Evolutionary conservation across 192 early-diverging fungal genomes (phyloP).

Genomic region (Tieghemiomyces parasiticus): DNA sequence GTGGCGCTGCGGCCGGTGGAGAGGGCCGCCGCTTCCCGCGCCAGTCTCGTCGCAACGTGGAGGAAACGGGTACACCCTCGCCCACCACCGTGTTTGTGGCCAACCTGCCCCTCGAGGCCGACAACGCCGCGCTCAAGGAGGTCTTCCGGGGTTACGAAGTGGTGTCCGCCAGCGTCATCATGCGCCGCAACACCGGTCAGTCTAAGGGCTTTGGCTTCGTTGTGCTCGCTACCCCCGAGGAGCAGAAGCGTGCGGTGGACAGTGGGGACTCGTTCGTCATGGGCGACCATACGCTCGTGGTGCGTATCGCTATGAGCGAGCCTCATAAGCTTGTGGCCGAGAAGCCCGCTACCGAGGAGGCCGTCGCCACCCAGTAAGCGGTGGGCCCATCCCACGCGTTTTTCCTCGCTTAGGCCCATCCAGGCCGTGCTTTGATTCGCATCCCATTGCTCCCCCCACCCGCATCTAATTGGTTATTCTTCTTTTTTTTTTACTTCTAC

Average conservation of each 20-base stretch:
- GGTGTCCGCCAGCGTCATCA: slow-evolving; percentile 58
- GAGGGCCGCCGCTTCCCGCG: slow-evolving; percentile 8
- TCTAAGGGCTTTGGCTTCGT: slow-evolving; percentile 95
- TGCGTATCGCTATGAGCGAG: slow-evolving; percentile 44
- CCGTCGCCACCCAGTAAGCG: too few species aligned
- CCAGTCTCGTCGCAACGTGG: not conserved
- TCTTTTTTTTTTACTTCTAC: too few species aligned
- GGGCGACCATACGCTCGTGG: slow-evolving; percentile 50
- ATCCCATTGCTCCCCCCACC: too few species aligned
- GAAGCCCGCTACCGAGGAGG: not conserved
- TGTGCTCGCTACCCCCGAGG: slow-evolving; percentile 55
- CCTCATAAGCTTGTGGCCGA: slow-evolving; percentile 15
- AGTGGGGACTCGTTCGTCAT: slow-evolving; percentile 38
- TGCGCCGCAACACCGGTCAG: slow-evolving; percentile 39
- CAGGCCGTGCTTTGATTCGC: too few species aligned
- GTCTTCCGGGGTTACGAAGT: slow-evolving; percentile 64
- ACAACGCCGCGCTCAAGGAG: slow-evolving; percentile 48
- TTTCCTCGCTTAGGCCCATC: too few species aligned
- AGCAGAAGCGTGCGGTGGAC: slow-evolving; percentile 60
- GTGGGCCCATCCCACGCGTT: too few species aligned
- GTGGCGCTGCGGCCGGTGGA: slow-evolving; percentile 20
- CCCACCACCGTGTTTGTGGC: slow-evolving; percentile 59
- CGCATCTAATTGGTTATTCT: too few species aligned
- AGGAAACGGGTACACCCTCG: slow-evolving; percentile 14
- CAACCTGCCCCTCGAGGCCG: slow-evolving; percentile 59